Percentiles rank a stretch among this genome's conserved stretches.
These are phyloP conservation scores for Podaxis carcinomalis DNA, from an alignment of 768 basidiomycete species.

Conservation along the genomic window DNA sequence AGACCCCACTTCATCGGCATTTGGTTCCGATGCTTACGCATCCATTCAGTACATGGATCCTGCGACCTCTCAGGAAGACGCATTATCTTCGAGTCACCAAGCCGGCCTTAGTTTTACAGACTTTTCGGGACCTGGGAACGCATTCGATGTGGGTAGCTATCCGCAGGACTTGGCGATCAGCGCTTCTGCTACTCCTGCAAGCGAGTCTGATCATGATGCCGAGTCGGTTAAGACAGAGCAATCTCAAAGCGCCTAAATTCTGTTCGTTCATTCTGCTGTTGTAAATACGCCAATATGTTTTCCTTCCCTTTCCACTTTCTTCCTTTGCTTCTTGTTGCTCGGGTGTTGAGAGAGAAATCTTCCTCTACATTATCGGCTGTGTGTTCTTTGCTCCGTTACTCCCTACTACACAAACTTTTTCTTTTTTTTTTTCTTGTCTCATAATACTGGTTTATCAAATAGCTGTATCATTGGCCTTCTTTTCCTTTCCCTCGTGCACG, in stretches of 20 bases:
- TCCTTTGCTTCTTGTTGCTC: conserved; percentile 14
- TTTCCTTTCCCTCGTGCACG: neutral
- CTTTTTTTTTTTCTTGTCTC: conserved; percentile 8
- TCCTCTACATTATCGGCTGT: neutral
- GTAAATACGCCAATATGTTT: conserved; percentile 10
- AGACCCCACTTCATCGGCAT: conserved; percentile 58
- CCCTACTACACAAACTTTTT: conserved; percentile 11
- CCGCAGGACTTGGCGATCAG: conserved; percentile 64
- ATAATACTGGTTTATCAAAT: conserved; percentile 9
- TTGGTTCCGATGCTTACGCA: conserved; percentile 66
- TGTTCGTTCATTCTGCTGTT: conserved; percentile 12
- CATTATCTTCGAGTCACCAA: conserved; percentile 53
- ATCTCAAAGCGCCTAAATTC: conserved; percentile 25
- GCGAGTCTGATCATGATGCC: conserved; percentile 59
- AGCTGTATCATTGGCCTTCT: conserved; percentile 22
- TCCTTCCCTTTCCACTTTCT: conserved; percentile 18
- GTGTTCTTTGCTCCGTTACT: conserved; percentile 14
- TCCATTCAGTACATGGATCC: conserved; percentile 77
- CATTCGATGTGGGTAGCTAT: conserved; percentile 71
- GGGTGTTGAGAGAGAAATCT: conserved; percentile 1
- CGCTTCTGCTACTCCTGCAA: conserved; percentile 43
- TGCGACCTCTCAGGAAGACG: conserved; percentile 58
- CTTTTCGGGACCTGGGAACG: conserved; percentile 53
- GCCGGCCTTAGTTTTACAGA: conserved; percentile 69
- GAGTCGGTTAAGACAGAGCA: conserved; percentile 70